Base-by-base conservation (phyloP, 106 monocot genomes). In the Acanthochlamys bracteata region DNA sequence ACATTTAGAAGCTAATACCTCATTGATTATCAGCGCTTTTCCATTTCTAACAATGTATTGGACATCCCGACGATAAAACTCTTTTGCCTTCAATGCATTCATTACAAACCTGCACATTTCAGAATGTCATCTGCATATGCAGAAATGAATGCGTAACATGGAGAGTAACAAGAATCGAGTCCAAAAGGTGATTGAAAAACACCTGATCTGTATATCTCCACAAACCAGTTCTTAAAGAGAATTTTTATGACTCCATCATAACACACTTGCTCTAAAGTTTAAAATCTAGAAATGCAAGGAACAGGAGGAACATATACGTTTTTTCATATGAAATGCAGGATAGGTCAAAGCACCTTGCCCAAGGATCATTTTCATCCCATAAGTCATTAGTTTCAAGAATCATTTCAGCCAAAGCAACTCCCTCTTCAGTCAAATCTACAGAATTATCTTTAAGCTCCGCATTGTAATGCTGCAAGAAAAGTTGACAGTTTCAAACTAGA, bases 281-380 rank as follows among this genome's bases (percentile, higher is more conserved):
- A n/a, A n/a, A n/a, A n/a, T 43, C 43, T 43, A 8, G 43, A 7
- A 43, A 13, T 43, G 13, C 10, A 43, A 43, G 43, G 13, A 43
- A 43, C 43, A 13, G 43, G 43, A 43, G 10, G 13, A 43, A 7
- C 43, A 43, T 8, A 43, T 43, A n/a, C n/a, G n/a, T n/a, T n/a
- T n/a, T n/a, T n/a, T n/a, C n/a, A n/a, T n/a, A n/a, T n/a, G n/a
- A n/a, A n/a, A 13, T 43, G 43, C 10, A 43, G 43, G 7, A 8
- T 43, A 13, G 13, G 13, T 8, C 7, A 54, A 71, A 22, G 19
- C 39, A 98, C 98, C 98, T 88, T 25, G 98, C 98, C 98, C 98
- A 98, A 75, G 91, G 98, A 76, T 92, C 98, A 78, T 89, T 98
- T 81, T 98, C 98, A 85, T 98, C 98, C 98, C 98, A 98, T 17